phyloP scores from a whole-genome alignment of 371 early-diverging fungal species.

The Mucor irregularis region DNA sequence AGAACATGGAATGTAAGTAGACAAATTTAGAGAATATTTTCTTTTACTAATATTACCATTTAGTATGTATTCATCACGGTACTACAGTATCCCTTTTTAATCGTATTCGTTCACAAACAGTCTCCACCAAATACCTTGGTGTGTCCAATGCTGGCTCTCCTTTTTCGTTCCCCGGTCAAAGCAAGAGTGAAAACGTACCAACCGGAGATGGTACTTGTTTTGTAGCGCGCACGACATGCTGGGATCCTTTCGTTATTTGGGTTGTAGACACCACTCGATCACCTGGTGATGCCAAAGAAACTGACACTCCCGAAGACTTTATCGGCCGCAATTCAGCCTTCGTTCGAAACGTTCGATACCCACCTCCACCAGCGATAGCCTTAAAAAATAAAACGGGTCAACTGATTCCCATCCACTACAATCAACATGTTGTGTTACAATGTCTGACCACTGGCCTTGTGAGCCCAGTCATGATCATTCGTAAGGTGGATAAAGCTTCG shows the following conservation, averaged over 20 bases:
- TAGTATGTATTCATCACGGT: constrained; percentile 79
- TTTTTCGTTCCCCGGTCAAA: constrained; percentile 29
- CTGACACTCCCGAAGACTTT: constrained; percentile 19
- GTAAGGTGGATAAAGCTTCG: constrained; percentile 78
- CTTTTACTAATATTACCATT: constrained; percentile 11
- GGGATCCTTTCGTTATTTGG: constrained; percentile 88
- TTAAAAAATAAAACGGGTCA: constrained; percentile 47
- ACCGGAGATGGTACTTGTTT: constrained; percentile 62
- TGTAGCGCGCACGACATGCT: constrained; percentile 68
- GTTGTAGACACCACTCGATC: constrained; percentile 65
- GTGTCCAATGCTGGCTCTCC: constrained; percentile 46
- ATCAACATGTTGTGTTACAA: constrained; percentile 77
- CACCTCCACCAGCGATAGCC: constrained; percentile 68
- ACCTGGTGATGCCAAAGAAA: constrained; percentile 34
- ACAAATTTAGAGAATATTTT: neutral
- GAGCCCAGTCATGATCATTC: constrained; percentile 76
- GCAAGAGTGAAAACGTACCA: constrained; percentile 44
- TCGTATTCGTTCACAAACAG: constrained; percentile 77
- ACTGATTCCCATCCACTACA: constrained; percentile 73
- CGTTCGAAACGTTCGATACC: constrained; percentile 42
- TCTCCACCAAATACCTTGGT: constrained; percentile 83
- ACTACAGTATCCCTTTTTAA: constrained; percentile 78
- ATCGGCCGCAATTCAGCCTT: neutral
- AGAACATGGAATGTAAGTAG: constrained; percentile 66
- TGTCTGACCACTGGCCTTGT: constrained; percentile 77